Evolutionary conservation across 352 stramenopile genomes (phyloP).

Genomic region (Globisporangium emineosum): DNA sequence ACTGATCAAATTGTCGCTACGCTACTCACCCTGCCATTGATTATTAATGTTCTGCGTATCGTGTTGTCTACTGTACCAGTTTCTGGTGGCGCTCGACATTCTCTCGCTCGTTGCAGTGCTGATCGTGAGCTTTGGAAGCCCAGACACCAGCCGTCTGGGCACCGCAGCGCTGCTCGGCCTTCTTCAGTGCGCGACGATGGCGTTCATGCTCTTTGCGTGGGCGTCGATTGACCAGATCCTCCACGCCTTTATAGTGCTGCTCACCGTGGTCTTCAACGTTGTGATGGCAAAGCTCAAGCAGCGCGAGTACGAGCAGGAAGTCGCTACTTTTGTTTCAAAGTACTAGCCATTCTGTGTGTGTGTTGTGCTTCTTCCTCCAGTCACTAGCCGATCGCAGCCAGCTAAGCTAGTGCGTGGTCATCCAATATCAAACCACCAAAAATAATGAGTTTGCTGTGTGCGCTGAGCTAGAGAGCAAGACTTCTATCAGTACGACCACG

Average conservation of each 20-base stretch:
- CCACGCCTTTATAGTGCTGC: constrained; percentile 35
- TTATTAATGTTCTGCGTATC: neutral
- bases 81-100: constrained; percentile 43
- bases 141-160: constrained; percentile 31
- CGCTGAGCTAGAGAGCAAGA: neutral
- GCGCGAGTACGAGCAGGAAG: constrained; percentile 24
- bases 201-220: constrained; percentile 34
- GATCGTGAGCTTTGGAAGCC: constrained; percentile 32
- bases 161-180: constrained; percentile 33
- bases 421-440: too few species aligned
- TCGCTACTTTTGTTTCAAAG: constrained; percentile 28
- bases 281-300: constrained; percentile 25
- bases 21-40: too few species aligned
- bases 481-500: constrained; percentile 17
- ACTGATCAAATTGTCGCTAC: too few species aligned
- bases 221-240: constrained; percentile 28
- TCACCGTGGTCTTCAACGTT: constrained; percentile 26
- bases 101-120: constrained; percentile 40
- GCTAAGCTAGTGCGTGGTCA: too few species aligned
- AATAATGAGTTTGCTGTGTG: neutral
- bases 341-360: constrained; percentile 10
- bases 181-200: constrained; percentile 38
- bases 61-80: constrained; percentile 21
- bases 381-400: too few species aligned
- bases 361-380: neutral